These are phyloP conservation scores for Erysimum pusillum DNA, from an alignment of 441 rosid genomes.

Conservation along the genomic window DNA sequence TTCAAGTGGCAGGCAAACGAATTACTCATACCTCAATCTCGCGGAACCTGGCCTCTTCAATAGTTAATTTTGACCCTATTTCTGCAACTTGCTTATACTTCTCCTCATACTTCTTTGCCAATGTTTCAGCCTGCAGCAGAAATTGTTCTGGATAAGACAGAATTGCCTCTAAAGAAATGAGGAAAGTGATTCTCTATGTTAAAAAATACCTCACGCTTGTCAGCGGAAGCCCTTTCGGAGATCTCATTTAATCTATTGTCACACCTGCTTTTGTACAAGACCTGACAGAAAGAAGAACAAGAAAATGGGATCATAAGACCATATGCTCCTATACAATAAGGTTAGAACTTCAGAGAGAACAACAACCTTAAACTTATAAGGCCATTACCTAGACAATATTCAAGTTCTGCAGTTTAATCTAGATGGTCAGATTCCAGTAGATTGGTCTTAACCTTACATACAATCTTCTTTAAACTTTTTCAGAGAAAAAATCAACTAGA, in stretches of 20 bases:
- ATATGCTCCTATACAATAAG: constrained; percentile 1
- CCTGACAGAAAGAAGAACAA: constrained; percentile 52
- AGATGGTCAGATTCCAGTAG: constrained; percentile 4
- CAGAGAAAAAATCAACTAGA: background rate
- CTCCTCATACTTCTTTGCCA: constrained; percentile 95
- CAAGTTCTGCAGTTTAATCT: constrained; percentile 6
- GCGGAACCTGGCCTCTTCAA: constrained; percentile 95
- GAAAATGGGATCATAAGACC: constrained; percentile 14
- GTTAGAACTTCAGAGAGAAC: constrained; percentile 17
- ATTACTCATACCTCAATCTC: constrained; percentile 76
- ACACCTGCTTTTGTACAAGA: constrained; percentile 93
- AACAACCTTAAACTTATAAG: constrained; percentile 17
- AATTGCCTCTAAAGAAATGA: constrained; percentile 31
- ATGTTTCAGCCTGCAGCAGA: constrained; percentile 76
- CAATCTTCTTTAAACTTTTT: background rate
- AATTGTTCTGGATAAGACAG: constrained; percentile 39
- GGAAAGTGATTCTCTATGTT: constrained; percentile 20
- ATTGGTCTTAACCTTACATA: background rate
- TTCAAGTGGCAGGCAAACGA: constrained; percentile 30
- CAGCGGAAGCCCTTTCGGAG: constrained; percentile 90
- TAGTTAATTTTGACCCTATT: constrained; percentile 89
- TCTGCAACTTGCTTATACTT: constrained; percentile 98
- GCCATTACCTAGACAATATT: constrained; percentile 22
- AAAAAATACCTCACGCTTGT: constrained; percentile 86
- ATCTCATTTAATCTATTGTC: constrained; percentile 95